phyloP scores from a whole-genome alignment of 768 basidiomycete species.

The Pleurotus salmoneostramineus region DNA sequence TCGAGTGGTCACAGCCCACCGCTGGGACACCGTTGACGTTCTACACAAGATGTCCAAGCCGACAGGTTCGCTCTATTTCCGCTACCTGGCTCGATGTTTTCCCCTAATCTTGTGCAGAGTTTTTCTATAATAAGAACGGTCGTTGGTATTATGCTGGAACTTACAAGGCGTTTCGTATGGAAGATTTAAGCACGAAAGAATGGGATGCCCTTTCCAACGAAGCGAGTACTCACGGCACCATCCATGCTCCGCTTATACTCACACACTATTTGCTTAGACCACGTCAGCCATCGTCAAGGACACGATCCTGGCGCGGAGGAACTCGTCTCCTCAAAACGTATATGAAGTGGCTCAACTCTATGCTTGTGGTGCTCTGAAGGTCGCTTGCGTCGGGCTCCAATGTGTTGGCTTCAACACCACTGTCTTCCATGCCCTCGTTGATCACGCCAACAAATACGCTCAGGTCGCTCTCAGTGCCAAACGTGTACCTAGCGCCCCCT shows the following conservation, averaged over 20 bases:
- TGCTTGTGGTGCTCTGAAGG: constrained; percentile 64
- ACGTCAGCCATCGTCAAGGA: constrained; percentile 66
- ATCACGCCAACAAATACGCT: constrained; percentile 51
- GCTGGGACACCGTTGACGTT: constrained; percentile 67
- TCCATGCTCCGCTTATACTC: background rate
- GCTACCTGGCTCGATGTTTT: background rate
- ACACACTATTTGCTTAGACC: constrained; percentile 38
- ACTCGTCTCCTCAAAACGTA: constrained; percentile 71
- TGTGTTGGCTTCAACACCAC: constrained; percentile 73
- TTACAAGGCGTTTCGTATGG: constrained; percentile 64
- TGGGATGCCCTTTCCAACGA: constrained; percentile 66
- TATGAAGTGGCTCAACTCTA: constrained; percentile 77
- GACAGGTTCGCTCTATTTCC: constrained; percentile 41
- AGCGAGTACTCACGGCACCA: constrained; percentile 31
- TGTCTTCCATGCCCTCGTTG: constrained; percentile 62
- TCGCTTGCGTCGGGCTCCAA: constrained; percentile 70
- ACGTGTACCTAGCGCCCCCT: background rate
- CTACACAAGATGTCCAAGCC: constrained; percentile 54
- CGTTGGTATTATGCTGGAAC: constrained; percentile 85
- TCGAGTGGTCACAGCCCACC: constrained; percentile 70
- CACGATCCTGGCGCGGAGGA: constrained; percentile 67
- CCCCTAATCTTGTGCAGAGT: constrained; percentile 40
- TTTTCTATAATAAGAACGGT: constrained; percentile 78
- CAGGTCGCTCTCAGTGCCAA: constrained; percentile 9
- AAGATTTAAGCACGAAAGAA: constrained; percentile 62